A percentile compares a stretch with the other conserved stretches of the same genome.
Conservation (phyloP, 2,329 filamentous ascomycete species). For the Aspergillus thermomutatus region DNA sequence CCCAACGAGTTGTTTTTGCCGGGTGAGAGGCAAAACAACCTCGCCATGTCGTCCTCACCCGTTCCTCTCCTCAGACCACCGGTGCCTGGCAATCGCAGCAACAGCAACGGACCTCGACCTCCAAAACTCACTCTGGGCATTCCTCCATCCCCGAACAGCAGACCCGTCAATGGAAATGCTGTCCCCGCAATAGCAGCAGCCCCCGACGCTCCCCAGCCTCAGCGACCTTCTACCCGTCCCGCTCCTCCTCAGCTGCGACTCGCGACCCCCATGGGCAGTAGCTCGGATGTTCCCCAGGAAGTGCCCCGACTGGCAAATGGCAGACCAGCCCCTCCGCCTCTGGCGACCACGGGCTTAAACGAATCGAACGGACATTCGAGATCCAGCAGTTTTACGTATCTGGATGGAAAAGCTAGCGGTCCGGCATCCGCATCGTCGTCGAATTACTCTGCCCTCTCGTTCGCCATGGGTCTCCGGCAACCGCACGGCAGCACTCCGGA, state of each 20-base stretch:
- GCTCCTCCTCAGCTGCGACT: slow-evolving; percentile 76
- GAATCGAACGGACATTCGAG: slow-evolving; percentile 78
- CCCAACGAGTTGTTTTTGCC: slow-evolving; percentile 41
- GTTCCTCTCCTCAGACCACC: slow-evolving; percentile 80
- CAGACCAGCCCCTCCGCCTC: slow-evolving; percentile 55
- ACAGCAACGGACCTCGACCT: slow-evolving; percentile 59
- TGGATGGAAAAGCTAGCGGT: slow-evolving; percentile 73
- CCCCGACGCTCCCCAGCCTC: slow-evolving; percentile 29
- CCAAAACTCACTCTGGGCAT: slow-evolving; percentile 86
- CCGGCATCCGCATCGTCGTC: slow-evolving; percentile 84
- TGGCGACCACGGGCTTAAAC: slow-evolving; percentile 69
- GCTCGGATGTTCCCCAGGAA: slow-evolving; percentile 67
- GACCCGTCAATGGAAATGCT: slow-evolving; percentile 60
- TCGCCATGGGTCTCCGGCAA: slow-evolving; percentile 67
- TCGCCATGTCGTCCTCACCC: slow-evolving; percentile 65
- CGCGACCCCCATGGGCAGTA: slow-evolving; percentile 80
- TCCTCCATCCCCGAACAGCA: slow-evolving; percentile 77
- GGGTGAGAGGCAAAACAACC: slow-evolving; percentile 39
- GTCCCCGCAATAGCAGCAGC: slow-evolving; percentile 30
- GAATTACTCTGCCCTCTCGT: slow-evolving; percentile 77
- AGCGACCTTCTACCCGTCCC: slow-evolving; percentile 49
- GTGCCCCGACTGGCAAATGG: slow-evolving; percentile 53
- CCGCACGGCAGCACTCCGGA: slow-evolving; percentile 67
- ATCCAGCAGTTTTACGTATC: slow-evolving; percentile 75
- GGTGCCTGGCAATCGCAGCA: slow-evolving; percentile 66